A percentile compares a stretch with the other conserved stretches of the same genome.
phyloP scores from a whole-genome alignment of 495 filamentous ascomycete species.

The Terfezia boudieri region DNA sequence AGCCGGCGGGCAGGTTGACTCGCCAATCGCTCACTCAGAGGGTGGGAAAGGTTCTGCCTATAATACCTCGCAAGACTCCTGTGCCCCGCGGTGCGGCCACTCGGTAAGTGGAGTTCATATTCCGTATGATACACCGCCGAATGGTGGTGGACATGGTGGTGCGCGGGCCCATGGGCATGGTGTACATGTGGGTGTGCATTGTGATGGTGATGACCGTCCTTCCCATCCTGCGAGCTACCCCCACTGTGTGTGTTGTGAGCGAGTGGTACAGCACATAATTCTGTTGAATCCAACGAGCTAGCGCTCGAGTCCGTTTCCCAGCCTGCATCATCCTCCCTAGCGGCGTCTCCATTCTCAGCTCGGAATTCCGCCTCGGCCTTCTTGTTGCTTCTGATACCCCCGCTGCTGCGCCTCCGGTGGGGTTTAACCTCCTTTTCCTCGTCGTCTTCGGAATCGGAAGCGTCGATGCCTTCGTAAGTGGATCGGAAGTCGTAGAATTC shows the following conservation, averaged over 20 bases:
- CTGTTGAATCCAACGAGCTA: slow-evolving; percentile 58
- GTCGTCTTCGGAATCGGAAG: slow-evolving; percentile 27
- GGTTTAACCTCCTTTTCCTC: slow-evolving; percentile 34
- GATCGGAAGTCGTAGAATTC: slow-evolving; percentile 93
- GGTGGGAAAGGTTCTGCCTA: slow-evolving; percentile 53
- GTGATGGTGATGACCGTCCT: slow-evolving; percentile 33
- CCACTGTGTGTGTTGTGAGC: slow-evolving; percentile 33
- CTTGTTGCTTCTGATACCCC: slow-evolving; percentile 20
- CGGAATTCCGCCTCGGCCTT: slow-evolving; percentile 25
- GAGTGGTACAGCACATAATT: slow-evolving; percentile 47
- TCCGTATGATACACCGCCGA: slow-evolving; percentile 69
- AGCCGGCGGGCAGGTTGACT: background rate
- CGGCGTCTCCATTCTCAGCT: slow-evolving; percentile 18
- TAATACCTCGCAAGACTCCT: slow-evolving; percentile 67
- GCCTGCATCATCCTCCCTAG: slow-evolving; percentile 35
- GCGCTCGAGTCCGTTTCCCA: slow-evolving; percentile 88
- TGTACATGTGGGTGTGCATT: slow-evolving; percentile 54
- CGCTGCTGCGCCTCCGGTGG: slow-evolving; percentile 20
- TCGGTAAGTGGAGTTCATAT: slow-evolving; percentile 82
- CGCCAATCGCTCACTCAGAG: background rate
- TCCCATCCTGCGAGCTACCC: slow-evolving; percentile 26
- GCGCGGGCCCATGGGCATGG: slow-evolving; percentile 26
- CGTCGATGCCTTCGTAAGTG: slow-evolving; percentile 61
- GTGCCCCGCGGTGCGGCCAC: slow-evolving; percentile 74
- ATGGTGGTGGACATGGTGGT: slow-evolving; percentile 25